Evolutionary conservation across 2,329 filamentous ascomycete genomes (phyloP).

Genomic region (Camptophora hylomeconis): DNA sequence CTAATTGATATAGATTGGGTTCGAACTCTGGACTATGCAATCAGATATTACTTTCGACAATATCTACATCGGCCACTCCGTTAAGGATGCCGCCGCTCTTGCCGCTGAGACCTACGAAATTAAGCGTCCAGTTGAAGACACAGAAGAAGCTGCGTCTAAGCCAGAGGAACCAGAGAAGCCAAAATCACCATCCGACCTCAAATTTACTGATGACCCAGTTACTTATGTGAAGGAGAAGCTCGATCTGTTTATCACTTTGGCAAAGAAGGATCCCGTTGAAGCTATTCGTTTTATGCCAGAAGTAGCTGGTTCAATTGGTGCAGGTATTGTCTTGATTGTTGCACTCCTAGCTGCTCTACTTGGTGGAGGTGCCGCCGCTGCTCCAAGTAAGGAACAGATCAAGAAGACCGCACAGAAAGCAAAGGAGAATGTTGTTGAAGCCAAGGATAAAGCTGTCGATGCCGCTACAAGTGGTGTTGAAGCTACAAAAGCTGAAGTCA

Average conservation of each 20-base stretch:
- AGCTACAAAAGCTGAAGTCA: constrained; percentile 60
- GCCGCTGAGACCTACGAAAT: constrained; percentile 78
- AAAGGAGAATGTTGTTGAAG: constrained; percentile 43
- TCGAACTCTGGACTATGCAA: constrained; percentile 99
- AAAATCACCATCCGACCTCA: constrained; percentile 60
- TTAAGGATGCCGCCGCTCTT: constrained; percentile 82
- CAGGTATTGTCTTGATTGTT: constrained; percentile 55
- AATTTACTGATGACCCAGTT: constrained; percentile 84
- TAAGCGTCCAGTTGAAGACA: constrained; percentile 75
- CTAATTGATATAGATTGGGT: constrained; percentile 57
- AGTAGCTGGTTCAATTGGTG: constrained; percentile 68
- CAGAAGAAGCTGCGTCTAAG: constrained; percentile 61
- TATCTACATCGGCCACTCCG: constrained; percentile 97
- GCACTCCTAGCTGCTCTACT: constrained; percentile 57
- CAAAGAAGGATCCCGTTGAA: constrained; percentile 67
- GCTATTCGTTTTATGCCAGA: constrained; percentile 85
- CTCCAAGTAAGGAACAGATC: constrained; percentile 58
- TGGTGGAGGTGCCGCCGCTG: constrained; percentile 48
- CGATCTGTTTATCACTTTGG: constrained; percentile 77
- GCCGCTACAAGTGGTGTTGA: constrained; percentile 48
- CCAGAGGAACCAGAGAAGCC: constrained; percentile 58
- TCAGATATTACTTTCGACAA: constrained; percentile 98
- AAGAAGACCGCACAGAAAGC: constrained; percentile 56
- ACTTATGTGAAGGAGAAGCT: constrained; percentile 83
- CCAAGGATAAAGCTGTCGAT: constrained; percentile 53